Base-by-base conservation (phyloP, 257 asterid species). In the Vinca minor region DNA sequence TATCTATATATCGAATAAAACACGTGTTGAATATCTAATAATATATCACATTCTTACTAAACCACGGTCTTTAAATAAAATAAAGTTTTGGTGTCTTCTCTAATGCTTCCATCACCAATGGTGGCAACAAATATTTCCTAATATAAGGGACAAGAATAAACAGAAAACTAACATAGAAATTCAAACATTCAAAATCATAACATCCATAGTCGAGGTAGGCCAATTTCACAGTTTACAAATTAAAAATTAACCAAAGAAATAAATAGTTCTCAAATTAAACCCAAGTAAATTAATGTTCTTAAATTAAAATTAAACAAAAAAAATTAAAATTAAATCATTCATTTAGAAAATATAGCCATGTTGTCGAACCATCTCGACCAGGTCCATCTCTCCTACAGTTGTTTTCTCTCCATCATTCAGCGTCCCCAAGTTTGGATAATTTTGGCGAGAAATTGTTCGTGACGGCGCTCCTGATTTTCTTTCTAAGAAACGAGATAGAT, bases 321-420 rank as follows among this genome's bases (percentile, higher is more conserved):
- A n/a, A n/a, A n/a, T n/a, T n/a, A n/a, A n/a, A n/a, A n/a, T n/a
- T n/a, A n/a, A n/a, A n/a, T n/a, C n/a, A n/a, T n/a, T n/a, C n/a
- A n/a, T n/a, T n/a, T n/a, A n/a, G n/a, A n/a, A n/a, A n/a, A n/a
- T n/a, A n/a, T n/a, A n/a, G n/a, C n/a, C n/a, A n/a, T n/a, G n/a
- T n/a, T n/a, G n/a, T n/a, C n/a, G n/a, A n/a, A n/a, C 36, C 74
- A 72, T 62, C 62, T 81, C 76, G 39, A 76, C 63, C 69, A 67
- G 68, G 59, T 74, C 79, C 72, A 28, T 58, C n/a, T 52, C 70
- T 61, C 63, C 73, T 38, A 46, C 35, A n/a, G 61, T 68, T 1
- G 63, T 44, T 47, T 73, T 35, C n/a, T 58, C 52, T 55, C 48
- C 69, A 63, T 65, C 54, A 35, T 41, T 63, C 71, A 25, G 14